Evolutionary conservation across 768 basidiomycete species (phyloP).

Genomic region (Amanita phalloides): DNA sequence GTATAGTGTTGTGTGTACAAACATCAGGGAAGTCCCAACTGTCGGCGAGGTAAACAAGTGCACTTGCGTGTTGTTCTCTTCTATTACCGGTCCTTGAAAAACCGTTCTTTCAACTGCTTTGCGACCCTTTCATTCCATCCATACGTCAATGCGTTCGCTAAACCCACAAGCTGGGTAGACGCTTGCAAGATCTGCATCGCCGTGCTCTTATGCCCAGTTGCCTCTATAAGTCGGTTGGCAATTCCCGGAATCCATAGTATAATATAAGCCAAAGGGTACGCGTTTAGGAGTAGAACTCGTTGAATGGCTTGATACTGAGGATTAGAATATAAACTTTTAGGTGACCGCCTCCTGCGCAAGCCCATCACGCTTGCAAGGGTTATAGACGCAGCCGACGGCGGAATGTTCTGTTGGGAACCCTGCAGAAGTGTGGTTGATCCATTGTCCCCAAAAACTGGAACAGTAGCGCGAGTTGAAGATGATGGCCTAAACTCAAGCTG

Average conservation of each 20-base stretch:
- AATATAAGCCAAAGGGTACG: conserved; percentile 6
- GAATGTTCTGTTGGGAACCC: background rate
- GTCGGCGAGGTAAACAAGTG: too few relatives aligned
- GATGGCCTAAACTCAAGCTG: background rate
- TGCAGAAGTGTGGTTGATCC: background rate
- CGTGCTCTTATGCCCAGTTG: background rate
- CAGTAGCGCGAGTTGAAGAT: background rate
- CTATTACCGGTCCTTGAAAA: background rate
- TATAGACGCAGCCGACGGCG: background rate
- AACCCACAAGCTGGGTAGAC: conserved; percentile 3
- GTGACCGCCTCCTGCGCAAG: background rate
- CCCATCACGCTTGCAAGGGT: background rate
- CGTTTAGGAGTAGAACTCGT: conserved; percentile 3
- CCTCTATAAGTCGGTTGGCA: background rate
- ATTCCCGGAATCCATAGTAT: conserved; percentile 5
- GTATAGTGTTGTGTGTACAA: too few relatives aligned
- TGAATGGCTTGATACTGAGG: conserved; percentile 1
- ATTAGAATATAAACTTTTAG: background rate
- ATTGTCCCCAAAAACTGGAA: background rate
- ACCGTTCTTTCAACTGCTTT: background rate
- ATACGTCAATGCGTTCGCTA: conserved; percentile 5
- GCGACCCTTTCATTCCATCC: conserved; percentile 4
- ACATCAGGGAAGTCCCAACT: background rate
- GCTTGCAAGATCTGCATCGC: conserved; percentile 2
- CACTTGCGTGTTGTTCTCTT: background rate